These are phyloP conservation scores for Cladosporium sp. DNA, from an alignment of 2,329 filamentous ascomycete species.

Conservation along the genomic window DNA sequence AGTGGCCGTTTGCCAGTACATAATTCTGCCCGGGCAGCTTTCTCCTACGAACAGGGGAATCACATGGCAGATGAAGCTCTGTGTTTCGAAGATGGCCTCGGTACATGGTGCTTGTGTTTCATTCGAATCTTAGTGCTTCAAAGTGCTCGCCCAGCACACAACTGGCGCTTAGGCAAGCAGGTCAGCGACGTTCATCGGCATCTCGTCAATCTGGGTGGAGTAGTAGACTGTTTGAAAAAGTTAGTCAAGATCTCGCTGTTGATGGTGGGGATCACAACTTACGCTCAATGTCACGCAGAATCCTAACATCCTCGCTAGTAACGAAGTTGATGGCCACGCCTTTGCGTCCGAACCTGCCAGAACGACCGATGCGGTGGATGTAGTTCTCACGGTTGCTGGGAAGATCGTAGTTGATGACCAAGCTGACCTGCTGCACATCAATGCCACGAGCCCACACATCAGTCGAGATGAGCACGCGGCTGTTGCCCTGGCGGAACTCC, in stretches of 20 bases:
- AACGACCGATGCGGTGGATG: conserved; percentile 99
- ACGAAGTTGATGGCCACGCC: conserved; percentile 99
- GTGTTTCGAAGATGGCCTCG: background rate
- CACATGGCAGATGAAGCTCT: background rate
- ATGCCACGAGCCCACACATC: conserved; percentile 98
- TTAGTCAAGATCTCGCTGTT: background rate
- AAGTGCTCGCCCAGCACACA: background rate
- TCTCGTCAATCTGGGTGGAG: conserved; percentile 95
- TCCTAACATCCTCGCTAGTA: conserved; percentile 96
- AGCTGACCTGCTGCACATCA: conserved; percentile 98
- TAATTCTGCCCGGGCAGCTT: conserved; percentile 2
- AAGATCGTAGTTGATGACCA: conserved; percentile 99
- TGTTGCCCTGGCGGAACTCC: conserved; percentile 99
- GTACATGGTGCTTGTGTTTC: background rate
- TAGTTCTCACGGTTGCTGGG: conserved; percentile 99
- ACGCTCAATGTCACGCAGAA: conserved; percentile 98
- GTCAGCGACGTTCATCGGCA: conserved; percentile 79
- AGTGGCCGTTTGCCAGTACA: conserved; percentile 32
- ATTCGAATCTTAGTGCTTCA: background rate
- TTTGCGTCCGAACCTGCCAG: conserved; percentile 99
- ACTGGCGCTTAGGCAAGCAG: conserved; percentile 34
- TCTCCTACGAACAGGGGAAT: background rate
- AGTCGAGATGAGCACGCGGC: conserved; percentile 96
- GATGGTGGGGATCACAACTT: conserved; percentile 41
- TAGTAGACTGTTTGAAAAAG: conserved; percentile 68